Percentiles rank a stretch among this genome's conserved stretches.
phyloP scores from a whole-genome alignment of 441 rosid species.

The Adansonia madagascariensis region DNA sequence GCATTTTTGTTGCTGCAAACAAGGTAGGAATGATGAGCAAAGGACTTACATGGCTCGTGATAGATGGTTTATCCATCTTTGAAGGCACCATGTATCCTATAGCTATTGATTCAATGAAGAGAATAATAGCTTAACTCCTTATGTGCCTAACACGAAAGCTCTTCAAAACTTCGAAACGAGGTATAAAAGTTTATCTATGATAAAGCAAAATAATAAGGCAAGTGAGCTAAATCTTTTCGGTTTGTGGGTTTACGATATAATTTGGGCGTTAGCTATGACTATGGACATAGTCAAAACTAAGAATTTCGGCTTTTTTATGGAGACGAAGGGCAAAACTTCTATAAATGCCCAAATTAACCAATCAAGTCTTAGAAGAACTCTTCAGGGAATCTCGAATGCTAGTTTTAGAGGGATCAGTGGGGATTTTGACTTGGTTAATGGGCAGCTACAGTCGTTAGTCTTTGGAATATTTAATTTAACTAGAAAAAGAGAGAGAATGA shows the following conservation, averaged over 20 bases:
- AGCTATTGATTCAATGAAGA: conserved; percentile 37
- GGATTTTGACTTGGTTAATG: conserved; percentile 20
- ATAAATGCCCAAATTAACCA: neutral
- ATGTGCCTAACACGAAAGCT: conserved; percentile 20
- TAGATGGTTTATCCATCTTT: conserved; percentile 28
- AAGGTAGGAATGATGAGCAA: conserved; percentile 36
- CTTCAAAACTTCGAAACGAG: conserved; percentile 31
- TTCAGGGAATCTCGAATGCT: neutral
- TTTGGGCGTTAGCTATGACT: conserved; percentile 48
- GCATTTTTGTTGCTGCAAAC: conserved; percentile 31
- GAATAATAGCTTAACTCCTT: conserved; percentile 38
- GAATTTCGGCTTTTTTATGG: neutral
- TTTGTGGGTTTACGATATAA: conserved; percentile 46
- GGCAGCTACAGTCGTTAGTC: conserved; percentile 10
- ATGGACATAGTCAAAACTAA: conserved; percentile 30
- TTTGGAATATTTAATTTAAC: conserved; percentile 35
- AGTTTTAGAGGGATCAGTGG: conserved; percentile 28
- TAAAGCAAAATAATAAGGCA: conserved; percentile 8
- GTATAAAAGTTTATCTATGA: conserved; percentile 31
- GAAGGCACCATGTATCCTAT: neutral
- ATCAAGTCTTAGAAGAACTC: neutral
- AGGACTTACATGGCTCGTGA: conserved; percentile 42
- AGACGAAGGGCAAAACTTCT: neutral
- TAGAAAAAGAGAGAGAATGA: conserved; percentile 17
- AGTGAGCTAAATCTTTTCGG: conserved; percentile 32